phyloP scores from a whole-genome alignment of 352 stramenopile species.

The Globisporangium viniferum region DNA sequence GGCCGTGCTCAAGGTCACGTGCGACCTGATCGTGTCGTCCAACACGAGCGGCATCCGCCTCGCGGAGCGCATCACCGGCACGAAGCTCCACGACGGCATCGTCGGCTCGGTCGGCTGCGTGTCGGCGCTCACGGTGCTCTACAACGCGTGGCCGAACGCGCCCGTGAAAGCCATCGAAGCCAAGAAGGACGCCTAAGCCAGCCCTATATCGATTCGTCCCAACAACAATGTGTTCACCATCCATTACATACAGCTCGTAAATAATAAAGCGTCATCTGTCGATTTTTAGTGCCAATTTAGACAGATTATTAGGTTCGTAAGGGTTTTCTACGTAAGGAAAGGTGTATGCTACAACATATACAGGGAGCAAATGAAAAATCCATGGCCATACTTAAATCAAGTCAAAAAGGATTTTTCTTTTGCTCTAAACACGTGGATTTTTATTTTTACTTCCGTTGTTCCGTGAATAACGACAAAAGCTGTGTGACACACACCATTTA shows the following conservation, averaged over 20 bases:
- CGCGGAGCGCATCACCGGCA: slow-evolving; percentile 70
- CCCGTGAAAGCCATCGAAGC: slow-evolving; percentile 17
- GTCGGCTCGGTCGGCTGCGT: slow-evolving; percentile 76
- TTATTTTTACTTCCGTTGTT: too few relatives aligned
- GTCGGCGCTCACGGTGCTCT: slow-evolving; percentile 79
- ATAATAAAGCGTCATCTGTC: background rate
- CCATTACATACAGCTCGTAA: background rate
- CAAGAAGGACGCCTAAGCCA: slow-evolving; percentile 15
- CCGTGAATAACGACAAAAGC: too few relatives aligned
- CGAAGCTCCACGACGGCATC: slow-evolving; percentile 84
- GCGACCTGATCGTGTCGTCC: slow-evolving; percentile 83
- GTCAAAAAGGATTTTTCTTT: too few relatives aligned
- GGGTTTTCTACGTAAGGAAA: too few relatives aligned
- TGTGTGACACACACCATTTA: background rate
- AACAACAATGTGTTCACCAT: background rate
- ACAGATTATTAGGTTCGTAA: too few relatives aligned
- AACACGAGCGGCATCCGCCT: slow-evolving; percentile 80
- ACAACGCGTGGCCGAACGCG: slow-evolving; percentile 74
- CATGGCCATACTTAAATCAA: too few relatives aligned
- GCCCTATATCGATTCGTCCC: background rate
- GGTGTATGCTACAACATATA: background rate
- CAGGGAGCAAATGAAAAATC: too few relatives aligned
- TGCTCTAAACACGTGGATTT: too few relatives aligned
- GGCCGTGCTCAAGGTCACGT: slow-evolving; percentile 78
- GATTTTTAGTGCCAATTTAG: too few relatives aligned